Conservation (phyloP, 1,284 basidiomycete genomes). For the Marasmius oreades region DNA sequence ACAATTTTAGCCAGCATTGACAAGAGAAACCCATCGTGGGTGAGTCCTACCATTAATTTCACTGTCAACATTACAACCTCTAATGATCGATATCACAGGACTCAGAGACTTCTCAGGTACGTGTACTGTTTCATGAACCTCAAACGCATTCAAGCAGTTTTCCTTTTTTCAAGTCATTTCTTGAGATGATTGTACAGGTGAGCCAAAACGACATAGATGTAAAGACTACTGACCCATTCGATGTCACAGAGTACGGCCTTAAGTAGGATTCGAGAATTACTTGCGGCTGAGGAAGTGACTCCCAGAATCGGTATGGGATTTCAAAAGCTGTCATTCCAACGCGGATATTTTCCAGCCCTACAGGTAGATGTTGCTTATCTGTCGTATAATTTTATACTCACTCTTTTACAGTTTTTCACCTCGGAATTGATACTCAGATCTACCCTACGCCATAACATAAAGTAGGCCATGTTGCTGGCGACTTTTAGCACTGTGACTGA, state of each 20-base stretch:
- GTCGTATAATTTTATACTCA: not conserved
- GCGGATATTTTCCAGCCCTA: conserved; percentile 53
- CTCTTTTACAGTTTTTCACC: conserved; percentile 47
- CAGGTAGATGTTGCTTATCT: conserved; percentile 34
- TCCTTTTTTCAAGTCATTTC: conserved; percentile 7
- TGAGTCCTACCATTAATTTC: conserved; percentile 23
- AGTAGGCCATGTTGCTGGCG: conserved; percentile 36
- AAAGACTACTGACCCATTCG: not conserved
- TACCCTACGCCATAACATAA: conserved; percentile 49
- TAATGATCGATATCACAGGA: conserved; percentile 1
- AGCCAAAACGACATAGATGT: not conserved
- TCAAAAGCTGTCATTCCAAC: conserved; percentile 54
- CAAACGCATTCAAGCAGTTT: not conserved
- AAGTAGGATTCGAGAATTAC: conserved; percentile 9
- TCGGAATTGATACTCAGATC: conserved; percentile 63
- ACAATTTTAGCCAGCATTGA: conserved; percentile 45
- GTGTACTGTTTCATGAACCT: not conserved
- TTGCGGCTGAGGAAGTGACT: conserved; percentile 48
- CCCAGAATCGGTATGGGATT: conserved; percentile 28
- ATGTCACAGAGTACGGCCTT: conserved; percentile 9
- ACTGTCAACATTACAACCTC: not conserved
- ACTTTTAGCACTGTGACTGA: conserved; percentile 2
- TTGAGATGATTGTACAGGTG: conserved; percentile 12
- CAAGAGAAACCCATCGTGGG: conserved; percentile 48
- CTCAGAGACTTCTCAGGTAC: conserved; percentile 10